Percentiles rank a stretch among this genome's conserved stretches.
These are phyloP conservation scores for Baudoinia panamericana DNA, from an alignment of 495 filamentous ascomycete species.

Conservation along the genomic window DNA sequence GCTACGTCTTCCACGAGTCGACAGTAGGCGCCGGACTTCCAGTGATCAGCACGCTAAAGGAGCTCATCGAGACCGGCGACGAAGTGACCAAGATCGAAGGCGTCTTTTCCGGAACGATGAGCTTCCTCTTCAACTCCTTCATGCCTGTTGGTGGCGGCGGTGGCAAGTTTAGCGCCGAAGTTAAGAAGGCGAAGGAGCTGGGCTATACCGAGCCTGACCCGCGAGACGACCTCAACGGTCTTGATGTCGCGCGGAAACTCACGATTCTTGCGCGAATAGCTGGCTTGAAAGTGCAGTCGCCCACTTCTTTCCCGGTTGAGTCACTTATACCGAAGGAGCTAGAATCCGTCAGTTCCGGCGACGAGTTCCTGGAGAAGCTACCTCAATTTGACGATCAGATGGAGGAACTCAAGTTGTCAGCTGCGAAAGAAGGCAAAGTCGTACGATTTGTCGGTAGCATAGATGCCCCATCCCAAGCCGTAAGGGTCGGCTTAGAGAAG, in stretches of 20 bases:
- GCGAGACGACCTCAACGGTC: constrained; percentile 85
- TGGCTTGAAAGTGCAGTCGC: constrained; percentile 61
- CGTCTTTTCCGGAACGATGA: constrained; percentile 92
- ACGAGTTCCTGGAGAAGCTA: constrained; percentile 68
- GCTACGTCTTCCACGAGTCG: constrained; percentile 82
- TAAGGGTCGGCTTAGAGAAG: constrained; percentile 82
- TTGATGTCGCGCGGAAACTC: constrained; percentile 93
- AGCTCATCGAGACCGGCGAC: constrained; percentile 82
- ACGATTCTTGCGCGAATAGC: constrained; percentile 80
- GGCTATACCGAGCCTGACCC: constrained; percentile 97
- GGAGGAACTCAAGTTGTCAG: constrained; percentile 62
- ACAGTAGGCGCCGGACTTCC: constrained; percentile 87
- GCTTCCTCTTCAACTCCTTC: constrained; percentile 92
- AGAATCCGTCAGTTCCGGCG: constrained; percentile 55
- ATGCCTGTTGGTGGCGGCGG: constrained; percentile 37
- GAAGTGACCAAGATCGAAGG: constrained; percentile 80
- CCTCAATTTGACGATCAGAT: constrained; percentile 71
- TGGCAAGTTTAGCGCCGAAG: constrained; percentile 75
- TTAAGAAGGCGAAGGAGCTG: constrained; percentile 78
- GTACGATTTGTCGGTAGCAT: constrained; percentile 89
- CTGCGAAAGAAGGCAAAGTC: constrained; percentile 78
- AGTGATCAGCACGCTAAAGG: constrained; percentile 78
- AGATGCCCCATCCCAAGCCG: constrained; percentile 56
- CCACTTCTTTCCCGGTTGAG: constrained; percentile 81
- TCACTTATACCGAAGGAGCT: constrained; percentile 75